phyloP scores from a whole-genome alignment of 345 rosid species.

The Boechera stricta region DNA sequence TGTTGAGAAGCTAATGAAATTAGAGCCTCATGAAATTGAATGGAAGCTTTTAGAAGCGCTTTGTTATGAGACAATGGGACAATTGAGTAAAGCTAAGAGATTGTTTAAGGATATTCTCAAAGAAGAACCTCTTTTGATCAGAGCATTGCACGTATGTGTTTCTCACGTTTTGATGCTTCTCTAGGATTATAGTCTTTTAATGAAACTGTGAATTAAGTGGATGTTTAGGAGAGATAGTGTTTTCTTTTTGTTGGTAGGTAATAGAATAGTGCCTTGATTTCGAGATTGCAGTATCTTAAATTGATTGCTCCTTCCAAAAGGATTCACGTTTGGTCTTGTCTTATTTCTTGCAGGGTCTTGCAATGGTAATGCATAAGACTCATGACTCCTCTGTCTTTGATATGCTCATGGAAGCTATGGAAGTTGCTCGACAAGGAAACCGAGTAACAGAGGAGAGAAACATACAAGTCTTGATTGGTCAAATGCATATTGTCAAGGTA shows the following conservation, averaged over 20 bases:
- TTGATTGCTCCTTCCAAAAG: background rate
- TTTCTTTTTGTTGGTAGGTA: slow-evolving; percentile 5
- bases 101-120: slow-evolving; percentile 67
- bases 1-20: slow-evolving; percentile 65
- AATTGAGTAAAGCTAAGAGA: slow-evolving; percentile 67
- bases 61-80: slow-evolving; percentile 81
- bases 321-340: slow-evolving; percentile 3
- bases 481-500: slow-evolving; percentile 86
- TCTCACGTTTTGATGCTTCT: slow-evolving; percentile 15
- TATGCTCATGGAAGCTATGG: slow-evolving; percentile 76
- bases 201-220: background rate
- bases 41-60: slow-evolving; percentile 93
- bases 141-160: slow-evolving; percentile 86
- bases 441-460: slow-evolving; percentile 84
- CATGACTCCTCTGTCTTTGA: slow-evolving; percentile 77
- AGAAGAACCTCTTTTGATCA: slow-evolving; percentile 74
- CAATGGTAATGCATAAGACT: slow-evolving; percentile 90
- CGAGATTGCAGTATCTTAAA: background rate
- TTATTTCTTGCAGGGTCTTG: slow-evolving; percentile 65
- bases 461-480: slow-evolving; percentile 80
- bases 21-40: slow-evolving; percentile 76
- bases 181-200: background rate
- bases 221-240: slow-evolving; percentile 20
- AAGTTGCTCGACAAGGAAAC: slow-evolving; percentile 57
- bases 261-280: background rate